Base-by-base conservation (phyloP, 257 asterid species). In the Gentiana straminea region DNA sequence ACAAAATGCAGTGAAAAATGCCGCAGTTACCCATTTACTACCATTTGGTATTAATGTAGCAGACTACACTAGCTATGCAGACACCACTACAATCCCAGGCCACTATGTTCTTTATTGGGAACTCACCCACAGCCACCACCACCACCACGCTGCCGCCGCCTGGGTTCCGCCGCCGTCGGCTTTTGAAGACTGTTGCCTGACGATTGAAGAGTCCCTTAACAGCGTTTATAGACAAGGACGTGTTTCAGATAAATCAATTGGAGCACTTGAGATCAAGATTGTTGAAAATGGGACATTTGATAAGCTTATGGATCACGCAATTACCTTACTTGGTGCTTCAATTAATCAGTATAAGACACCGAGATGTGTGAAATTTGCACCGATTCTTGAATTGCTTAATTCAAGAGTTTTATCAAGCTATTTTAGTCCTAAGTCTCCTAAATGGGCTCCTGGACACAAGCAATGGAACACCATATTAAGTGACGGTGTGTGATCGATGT, bases 291-390 rank as follows among this genome's bases (percentile, higher is more conserved):
- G 97, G 1, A 84, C 96, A 0, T 90, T 90, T 62, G 97, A 90
- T 39, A 90, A 86, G 83, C 81, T 90, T 1, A 90, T 90, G 97
- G 97, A 90, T 61, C 84, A 82, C 56, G 94, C 97, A 3, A 84
- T 90, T 15, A 81, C 86, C 67, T 60, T 78, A 15, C 46, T 41
- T 41, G 97, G 97, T 15, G 96, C 97, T 2, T 86, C 96, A 5
- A 86, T 89, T 7, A 89, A 89, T 13, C 95, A 88, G 86, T 89
- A 89, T 68, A 89, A 89, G 67, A 79, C 97, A 3, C 97, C 97
- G 1, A 49, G 97, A 48, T 90, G 97, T 43, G 97, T 90, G 9
- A 86, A 79, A 13, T 82, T 79, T 61, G 85, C 81, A 0, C 97
- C 97, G 7, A 84, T 90, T 51, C 77, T 90, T 13, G 94, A 90